phyloP scores from a whole-genome alignment of 2,329 filamentous ascomycete genomes.

The Coniochaeta prunicola region DNA sequence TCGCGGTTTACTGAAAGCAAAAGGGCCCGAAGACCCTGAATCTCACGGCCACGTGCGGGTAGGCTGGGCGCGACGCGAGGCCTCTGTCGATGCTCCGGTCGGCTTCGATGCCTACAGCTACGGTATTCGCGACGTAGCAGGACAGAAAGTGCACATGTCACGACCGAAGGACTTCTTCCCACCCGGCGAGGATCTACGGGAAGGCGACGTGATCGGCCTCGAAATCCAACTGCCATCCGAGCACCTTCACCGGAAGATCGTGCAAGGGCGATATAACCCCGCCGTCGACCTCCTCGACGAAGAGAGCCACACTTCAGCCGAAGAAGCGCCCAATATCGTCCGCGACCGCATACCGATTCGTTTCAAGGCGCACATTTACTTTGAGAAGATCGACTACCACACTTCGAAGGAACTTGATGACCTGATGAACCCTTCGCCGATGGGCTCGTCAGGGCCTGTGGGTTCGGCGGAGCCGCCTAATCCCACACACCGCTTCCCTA shows the following conservation, averaged over 20 bases:
- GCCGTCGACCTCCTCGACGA: conserved; percentile 64
- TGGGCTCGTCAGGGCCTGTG: conserved; percentile 30
- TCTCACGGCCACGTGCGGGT: conserved; percentile 66
- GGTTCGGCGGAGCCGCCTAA: conserved; percentile 53
- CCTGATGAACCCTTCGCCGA: conserved; percentile 61
- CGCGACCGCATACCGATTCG: conserved; percentile 92
- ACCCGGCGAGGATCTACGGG: conserved; percentile 68
- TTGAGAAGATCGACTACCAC: conserved; percentile 87
- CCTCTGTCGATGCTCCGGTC: conserved; percentile 74
- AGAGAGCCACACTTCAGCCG: conserved; percentile 37
- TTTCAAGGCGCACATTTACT: conserved; percentile 89
- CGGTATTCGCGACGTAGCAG: conserved; percentile 79
- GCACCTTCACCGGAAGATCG: conserved; percentile 77
- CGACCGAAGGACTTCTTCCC: conserved; percentile 86
- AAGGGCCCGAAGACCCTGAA: conserved; percentile 34
- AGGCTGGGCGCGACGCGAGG: conserved; percentile 78
- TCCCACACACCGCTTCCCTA: conserved; percentile 63
- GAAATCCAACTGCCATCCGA: conserved; percentile 88
- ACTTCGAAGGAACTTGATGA: conserved; percentile 84
- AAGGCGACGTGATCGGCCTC: conserved; percentile 90
- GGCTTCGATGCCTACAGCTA: conserved; percentile 93
- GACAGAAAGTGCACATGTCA: conserved; percentile 90
- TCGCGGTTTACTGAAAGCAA: conserved; percentile 55
- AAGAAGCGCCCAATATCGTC: conserved; percentile 71
- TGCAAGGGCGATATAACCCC: conserved; percentile 81